phyloP scores from a whole-genome alignment of 345 rosid species.

The Zanthoxylum bungeanum region DNA sequence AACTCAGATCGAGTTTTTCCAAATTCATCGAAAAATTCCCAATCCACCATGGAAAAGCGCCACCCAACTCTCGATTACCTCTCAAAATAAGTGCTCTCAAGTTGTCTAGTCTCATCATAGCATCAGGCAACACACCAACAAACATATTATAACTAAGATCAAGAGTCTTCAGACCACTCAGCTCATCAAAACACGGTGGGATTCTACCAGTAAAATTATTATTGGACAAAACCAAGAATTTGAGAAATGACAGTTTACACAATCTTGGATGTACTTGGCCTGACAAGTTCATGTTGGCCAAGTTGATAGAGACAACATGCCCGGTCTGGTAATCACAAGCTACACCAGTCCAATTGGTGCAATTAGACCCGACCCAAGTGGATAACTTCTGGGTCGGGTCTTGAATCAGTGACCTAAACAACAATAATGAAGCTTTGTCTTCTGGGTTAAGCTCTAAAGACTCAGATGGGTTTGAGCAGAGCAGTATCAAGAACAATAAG shows the following conservation, averaged over 20 bases:
- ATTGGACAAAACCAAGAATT: slow-evolving; percentile 46
- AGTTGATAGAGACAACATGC: slow-evolving; percentile 53
- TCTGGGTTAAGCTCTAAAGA: slow-evolving; percentile 45
- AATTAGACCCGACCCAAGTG: slow-evolving; percentile 67
- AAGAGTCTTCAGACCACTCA: slow-evolving; percentile 52
- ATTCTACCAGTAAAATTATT: slow-evolving; percentile 58
- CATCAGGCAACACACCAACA: slow-evolving; percentile 51
- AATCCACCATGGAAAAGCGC: slow-evolving; percentile 59
- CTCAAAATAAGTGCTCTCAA: slow-evolving; percentile 56
- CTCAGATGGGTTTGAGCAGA: slow-evolving; percentile 32
- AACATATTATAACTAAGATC: slow-evolving; percentile 69
- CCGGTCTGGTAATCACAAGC: slow-evolving; percentile 56
- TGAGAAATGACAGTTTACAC: slow-evolving; percentile 56
- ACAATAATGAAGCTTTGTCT: slow-evolving; percentile 56
- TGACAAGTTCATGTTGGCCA: slow-evolving; percentile 51
- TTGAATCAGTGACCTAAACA: slow-evolving; percentile 48
- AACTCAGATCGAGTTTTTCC: slow-evolving; percentile 68
- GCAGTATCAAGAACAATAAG: slow-evolving; percentile 23
- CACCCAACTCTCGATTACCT: slow-evolving; percentile 56
- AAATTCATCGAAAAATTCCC: slow-evolving; percentile 55
- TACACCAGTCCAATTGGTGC: slow-evolving; percentile 75
- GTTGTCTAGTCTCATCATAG: slow-evolving; percentile 41
- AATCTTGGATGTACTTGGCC: slow-evolving; percentile 59
- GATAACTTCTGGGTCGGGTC: slow-evolving; percentile 55
- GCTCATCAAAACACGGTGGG: slow-evolving; percentile 60